Evolutionary conservation across 805 yeast species (phyloP).

Genomic region (Candida dendrica): DNA sequence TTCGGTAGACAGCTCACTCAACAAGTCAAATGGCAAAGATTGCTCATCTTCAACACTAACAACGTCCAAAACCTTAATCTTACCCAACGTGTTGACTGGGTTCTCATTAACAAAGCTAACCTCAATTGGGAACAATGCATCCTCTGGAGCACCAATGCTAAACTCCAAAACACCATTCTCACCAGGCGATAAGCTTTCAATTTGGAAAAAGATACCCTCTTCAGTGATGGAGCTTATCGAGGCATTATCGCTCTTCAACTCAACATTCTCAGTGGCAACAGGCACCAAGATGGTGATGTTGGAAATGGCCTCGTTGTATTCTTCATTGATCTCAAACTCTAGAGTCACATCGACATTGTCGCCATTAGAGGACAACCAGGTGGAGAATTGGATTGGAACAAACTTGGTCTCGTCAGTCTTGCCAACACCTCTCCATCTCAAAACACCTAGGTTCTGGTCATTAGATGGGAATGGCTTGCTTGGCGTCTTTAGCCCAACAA

Average conservation of each 20-base stretch:
- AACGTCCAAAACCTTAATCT: constrained; percentile 56
- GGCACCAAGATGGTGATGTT: constrained; percentile 60
- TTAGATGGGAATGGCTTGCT: constrained; percentile 83
- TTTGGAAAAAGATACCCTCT: constrained; percentile 62
- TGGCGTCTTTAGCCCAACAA: constrained; percentile 71
- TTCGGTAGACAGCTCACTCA: constrained; percentile 50
- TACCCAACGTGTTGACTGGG: constrained; percentile 51
- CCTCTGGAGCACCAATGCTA: constrained; percentile 71
- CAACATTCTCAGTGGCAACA: constrained; percentile 47
- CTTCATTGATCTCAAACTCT: constrained; percentile 71
- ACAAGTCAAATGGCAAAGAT: constrained; percentile 65
- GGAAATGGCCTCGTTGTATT: constrained; percentile 39
- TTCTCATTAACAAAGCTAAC: constrained; percentile 49
- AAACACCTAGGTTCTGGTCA: constrained; percentile 83
- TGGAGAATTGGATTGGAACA: constrained; percentile 67
- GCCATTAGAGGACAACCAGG: constrained; percentile 74
- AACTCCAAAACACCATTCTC: constrained; percentile 74
- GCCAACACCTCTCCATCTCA: constrained; percentile 83
- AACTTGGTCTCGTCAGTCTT: constrained; percentile 45
- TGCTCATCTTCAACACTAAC: constrained; percentile 42
- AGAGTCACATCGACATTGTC: constrained; percentile 68
- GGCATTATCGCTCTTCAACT: constrained; percentile 46
- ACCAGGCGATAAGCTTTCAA: constrained; percentile 46
- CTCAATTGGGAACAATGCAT: constrained; percentile 82
- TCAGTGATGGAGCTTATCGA: constrained; percentile 52